Evolutionary conservation across 306 rosid genomes (phyloP).

Genomic region (Trichosanthes cucumerina): DNA sequence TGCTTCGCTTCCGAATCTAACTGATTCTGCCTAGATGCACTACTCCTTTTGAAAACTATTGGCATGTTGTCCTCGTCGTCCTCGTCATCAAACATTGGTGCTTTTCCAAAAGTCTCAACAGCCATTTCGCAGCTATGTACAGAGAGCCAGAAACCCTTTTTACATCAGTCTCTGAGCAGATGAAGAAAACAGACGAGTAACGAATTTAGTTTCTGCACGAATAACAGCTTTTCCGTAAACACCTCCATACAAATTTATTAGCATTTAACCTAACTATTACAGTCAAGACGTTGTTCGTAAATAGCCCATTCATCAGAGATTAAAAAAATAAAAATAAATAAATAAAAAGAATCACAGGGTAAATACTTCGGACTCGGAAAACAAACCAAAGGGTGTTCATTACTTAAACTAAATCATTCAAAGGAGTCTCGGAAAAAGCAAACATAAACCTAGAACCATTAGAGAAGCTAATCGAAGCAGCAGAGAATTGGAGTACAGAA

Average conservation of each 20-base stretch:
- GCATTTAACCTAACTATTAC: background rate
- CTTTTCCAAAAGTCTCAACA: slow-evolving; percentile 25
- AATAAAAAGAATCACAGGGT: background rate
- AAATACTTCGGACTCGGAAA: background rate
- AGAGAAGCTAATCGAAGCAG: background rate
- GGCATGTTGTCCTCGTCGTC: slow-evolving; percentile 31
- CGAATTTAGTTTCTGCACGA: background rate
- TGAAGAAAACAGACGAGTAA: background rate
- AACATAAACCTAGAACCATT: background rate
- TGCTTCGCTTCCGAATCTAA: slow-evolving; percentile 26
- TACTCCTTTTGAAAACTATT: slow-evolving; percentile 29
- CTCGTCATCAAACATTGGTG: slow-evolving; percentile 2
- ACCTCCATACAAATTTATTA: background rate
- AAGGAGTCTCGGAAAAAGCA: background rate
- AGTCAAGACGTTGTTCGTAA: background rate
- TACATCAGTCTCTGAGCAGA: slow-evolving; percentile 18
- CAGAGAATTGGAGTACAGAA: background rate
- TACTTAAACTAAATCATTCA: background rate
- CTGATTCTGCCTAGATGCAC: slow-evolving; percentile 25
- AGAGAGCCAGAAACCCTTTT: slow-evolving; percentile 14
- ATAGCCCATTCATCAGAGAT: background rate
- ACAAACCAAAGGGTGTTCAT: background rate
- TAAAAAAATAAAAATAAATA: no score
- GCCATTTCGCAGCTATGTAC: slow-evolving; percentile 29
- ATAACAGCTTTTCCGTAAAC: background rate